Percentiles rank a stretch among this genome's conserved stretches.
phyloP scores from a whole-genome alignment of 23 red algal species.

The Pyropia yezoensis region DNA sequence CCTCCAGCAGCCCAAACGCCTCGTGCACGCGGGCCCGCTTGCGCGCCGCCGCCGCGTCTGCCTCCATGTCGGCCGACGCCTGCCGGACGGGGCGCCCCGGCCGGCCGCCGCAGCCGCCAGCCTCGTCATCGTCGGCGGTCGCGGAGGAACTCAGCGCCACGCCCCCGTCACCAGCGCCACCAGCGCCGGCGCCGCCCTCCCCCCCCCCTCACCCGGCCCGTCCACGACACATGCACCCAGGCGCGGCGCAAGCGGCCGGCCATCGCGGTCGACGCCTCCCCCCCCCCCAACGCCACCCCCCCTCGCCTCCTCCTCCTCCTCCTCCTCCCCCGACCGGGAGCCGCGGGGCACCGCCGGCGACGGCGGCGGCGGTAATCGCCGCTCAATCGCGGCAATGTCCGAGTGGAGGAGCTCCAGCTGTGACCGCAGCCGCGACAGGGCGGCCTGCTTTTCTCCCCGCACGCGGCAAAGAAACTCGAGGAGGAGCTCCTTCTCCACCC shows the following conservation, averaged over 20 bases:
- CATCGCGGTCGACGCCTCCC: background rate
- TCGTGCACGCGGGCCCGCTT: conserved; percentile 38
- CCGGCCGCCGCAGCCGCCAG: background rate
- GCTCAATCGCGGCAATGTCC: conserved; percentile 22
- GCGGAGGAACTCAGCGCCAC: conserved; percentile 2
- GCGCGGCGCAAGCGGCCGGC: background rate
- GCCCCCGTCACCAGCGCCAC: background rate
- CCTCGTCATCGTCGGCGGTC: background rate
- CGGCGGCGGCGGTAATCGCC: conserved; percentile 9
- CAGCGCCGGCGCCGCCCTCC: background rate
- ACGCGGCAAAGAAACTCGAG: conserved; percentile 58
- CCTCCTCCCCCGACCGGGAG: background rate
- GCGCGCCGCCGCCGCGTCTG: background rate
- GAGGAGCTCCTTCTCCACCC: conserved; percentile 35
- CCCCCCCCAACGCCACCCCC: background rate
- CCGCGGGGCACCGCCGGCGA: background rate
- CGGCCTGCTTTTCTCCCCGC: conserved; percentile 27
- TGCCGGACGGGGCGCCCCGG: background rate
- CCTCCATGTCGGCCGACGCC: background rate
- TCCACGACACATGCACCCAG: too few relatives aligned
- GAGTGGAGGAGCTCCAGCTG: conserved; percentile 31
- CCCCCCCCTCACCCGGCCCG: conserved; percentile 1
- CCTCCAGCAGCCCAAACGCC: conserved; percentile 40
- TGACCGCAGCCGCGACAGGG: conserved; percentile 20
- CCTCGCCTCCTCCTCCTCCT: too few relatives aligned